Evolutionary conservation across 1,139 yeast species (phyloP).

Genomic region (Pichia sp.): DNA sequence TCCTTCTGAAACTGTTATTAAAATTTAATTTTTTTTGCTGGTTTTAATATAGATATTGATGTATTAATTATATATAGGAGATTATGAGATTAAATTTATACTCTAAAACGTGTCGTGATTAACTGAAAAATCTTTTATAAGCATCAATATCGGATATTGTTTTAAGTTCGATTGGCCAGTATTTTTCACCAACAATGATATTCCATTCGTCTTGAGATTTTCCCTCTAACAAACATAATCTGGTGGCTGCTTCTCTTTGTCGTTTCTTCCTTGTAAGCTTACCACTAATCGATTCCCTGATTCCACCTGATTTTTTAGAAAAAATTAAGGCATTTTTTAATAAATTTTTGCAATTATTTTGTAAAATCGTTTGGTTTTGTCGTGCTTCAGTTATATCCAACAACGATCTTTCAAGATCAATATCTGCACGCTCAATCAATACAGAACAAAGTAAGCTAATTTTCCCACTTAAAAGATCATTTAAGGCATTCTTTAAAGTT

Average conservation of each 20-base stretch:
- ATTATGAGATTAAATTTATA: too few species aligned
- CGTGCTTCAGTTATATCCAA: slow-evolving; percentile 29
- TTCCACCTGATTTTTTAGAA: slow-evolving; percentile 44
- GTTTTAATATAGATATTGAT: background rate
- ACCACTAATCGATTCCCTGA: slow-evolving; percentile 42
- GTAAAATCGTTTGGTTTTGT: slow-evolving; percentile 31
- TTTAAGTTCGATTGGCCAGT: slow-evolving; percentile 24
- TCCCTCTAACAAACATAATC: slow-evolving; percentile 42
- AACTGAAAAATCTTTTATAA: slow-evolving; percentile 11
- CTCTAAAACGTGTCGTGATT: background rate
- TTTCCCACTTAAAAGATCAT: slow-evolving; percentile 30
- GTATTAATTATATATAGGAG: background rate
- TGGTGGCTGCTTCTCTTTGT: slow-evolving; percentile 39
- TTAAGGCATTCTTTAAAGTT: slow-evolving; percentile 30
- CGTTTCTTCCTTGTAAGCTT: slow-evolving; percentile 38
- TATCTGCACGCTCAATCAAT: slow-evolving; percentile 45
- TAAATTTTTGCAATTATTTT: slow-evolving; percentile 37
- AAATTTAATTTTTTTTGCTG: slow-evolving; percentile 1
- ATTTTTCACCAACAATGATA: slow-evolving; percentile 23
- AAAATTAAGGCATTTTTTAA: slow-evolving; percentile 43
- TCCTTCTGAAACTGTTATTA: slow-evolving; percentile 12
- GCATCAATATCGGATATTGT: slow-evolving; percentile 21
- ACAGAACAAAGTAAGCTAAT: slow-evolving; percentile 39
- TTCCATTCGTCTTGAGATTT: slow-evolving; percentile 37
- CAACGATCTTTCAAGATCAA: slow-evolving; percentile 45